Conservation (phyloP, 2,329 filamentous ascomycete genomes). For the Paracamarosporium sp. region DNA sequence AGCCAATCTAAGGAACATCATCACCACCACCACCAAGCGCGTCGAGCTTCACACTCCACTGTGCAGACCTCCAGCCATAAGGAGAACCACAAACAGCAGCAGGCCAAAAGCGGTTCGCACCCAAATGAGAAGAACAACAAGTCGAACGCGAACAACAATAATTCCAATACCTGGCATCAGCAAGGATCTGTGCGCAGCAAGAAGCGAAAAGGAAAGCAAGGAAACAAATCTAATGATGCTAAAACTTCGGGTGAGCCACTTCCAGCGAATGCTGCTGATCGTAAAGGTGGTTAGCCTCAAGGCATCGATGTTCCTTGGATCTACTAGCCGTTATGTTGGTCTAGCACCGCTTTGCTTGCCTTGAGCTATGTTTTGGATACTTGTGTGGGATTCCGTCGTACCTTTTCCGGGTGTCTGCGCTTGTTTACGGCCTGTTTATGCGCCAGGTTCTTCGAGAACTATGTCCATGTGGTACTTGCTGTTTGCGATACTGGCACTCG, state of each 20-base stretch:
- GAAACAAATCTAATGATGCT: slow-evolving; percentile 34
- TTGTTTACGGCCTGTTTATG: background rate
- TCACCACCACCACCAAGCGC: slow-evolving; percentile 32
- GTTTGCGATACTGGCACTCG: background rate
- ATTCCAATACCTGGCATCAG: slow-evolving; percentile 24
- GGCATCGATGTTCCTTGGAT: slow-evolving; percentile 11
- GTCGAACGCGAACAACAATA: slow-evolving; percentile 29
- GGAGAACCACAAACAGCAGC: slow-evolving; percentile 28
- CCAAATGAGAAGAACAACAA: slow-evolving; percentile 23
- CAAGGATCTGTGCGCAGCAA: slow-evolving; percentile 26
- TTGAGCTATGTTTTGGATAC: background rate
- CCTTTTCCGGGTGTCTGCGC: background rate
- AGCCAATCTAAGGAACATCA: slow-evolving; percentile 34
- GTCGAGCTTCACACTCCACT: slow-evolving; percentile 34
- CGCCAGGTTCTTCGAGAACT: background rate
- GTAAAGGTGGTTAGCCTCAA: slow-evolving; percentile 52
- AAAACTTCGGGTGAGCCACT: slow-evolving; percentile 49
- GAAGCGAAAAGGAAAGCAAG: slow-evolving; percentile 33
- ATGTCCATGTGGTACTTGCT: background rate
- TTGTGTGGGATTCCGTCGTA: background rate
- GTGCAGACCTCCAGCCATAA: slow-evolving; percentile 24
- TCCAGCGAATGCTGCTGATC: slow-evolving; percentile 52
- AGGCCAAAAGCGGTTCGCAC: slow-evolving; percentile 9
- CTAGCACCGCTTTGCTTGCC: background rate
- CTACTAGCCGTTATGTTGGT: background rate